Evolutionary conservation across 768 basidiomycete genomes (phyloP).

Genomic region (Podaxis sp.): DNA sequence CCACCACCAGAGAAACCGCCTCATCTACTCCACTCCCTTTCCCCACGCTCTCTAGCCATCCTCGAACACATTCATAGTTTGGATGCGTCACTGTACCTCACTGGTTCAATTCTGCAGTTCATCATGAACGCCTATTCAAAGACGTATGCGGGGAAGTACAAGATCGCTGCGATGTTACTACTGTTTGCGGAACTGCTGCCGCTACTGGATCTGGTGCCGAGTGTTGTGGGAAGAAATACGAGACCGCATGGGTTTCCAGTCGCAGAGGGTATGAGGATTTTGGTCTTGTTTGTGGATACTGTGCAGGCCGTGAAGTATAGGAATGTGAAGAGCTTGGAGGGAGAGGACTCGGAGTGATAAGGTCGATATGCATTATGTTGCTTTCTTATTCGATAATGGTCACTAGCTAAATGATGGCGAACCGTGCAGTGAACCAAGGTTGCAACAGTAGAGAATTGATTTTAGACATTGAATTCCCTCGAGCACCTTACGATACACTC

Average conservation of each 20-base stretch:
- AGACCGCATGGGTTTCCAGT: not conserved
- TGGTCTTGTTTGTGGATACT: not conserved
- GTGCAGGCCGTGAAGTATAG: conserved; percentile 2
- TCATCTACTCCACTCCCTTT: not conserved
- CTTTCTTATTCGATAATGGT: not conserved
- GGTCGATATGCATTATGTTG: not conserved
- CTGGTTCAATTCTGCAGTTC: conserved; percentile 22
- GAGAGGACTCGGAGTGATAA: not conserved
- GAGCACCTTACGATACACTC: too few relatives aligned
- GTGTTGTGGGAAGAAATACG: not conserved
- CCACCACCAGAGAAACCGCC: not conserved
- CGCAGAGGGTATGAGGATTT: not conserved
- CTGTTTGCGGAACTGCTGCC: not conserved
- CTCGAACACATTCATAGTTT: not conserved
- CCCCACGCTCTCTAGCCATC: not conserved
- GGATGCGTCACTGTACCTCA: conserved; percentile 12
- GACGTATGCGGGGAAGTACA: conserved; percentile 25
- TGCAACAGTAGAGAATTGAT: too few relatives aligned
- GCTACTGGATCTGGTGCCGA: not conserved
- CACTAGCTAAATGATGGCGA: not conserved
- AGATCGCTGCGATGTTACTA: not conserved
- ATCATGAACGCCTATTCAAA: conserved; percentile 21
- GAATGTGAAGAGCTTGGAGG: not conserved
- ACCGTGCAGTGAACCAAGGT: not conserved
- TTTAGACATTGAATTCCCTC: too few relatives aligned